Percentiles rank a stretch among this genome's conserved stretches.
Evolutionary conservation across 2,329 filamentous ascomycete species (phyloP).

Genomic region (Exophiala viscosa): DNA sequence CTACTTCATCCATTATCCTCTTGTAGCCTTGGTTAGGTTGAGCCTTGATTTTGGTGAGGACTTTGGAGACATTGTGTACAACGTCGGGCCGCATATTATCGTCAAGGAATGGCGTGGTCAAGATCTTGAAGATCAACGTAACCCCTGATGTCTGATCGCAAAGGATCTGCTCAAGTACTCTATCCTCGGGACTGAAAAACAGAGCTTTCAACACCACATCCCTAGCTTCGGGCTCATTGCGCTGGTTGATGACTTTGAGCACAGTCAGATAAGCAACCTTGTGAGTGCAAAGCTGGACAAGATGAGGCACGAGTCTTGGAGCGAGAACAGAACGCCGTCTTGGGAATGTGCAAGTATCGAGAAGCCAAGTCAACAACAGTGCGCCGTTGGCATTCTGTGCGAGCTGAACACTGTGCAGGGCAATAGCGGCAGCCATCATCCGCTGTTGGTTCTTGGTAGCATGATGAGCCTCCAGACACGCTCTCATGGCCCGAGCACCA

Average conservation of each 20-base stretch:
- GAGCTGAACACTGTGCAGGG: slow-evolving; percentile 92
- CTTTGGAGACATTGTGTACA: slow-evolving; percentile 85
- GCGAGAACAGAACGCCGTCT: slow-evolving; percentile 86
- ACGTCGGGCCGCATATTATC: slow-evolving; percentile 84
- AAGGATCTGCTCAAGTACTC: slow-evolving; percentile 83
- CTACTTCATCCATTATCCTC: slow-evolving; percentile 97
- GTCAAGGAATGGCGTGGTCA: slow-evolving; percentile 96
- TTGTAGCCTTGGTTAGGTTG: slow-evolving; percentile 96
- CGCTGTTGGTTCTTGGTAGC: slow-evolving; percentile 92
- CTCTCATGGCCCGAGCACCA: slow-evolving; percentile 91
- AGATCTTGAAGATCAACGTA: slow-evolving; percentile 95
- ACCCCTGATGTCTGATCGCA: slow-evolving; percentile 88
- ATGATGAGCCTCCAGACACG: slow-evolving; percentile 93
- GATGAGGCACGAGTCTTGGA: slow-evolving; percentile 83
- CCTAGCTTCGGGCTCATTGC: slow-evolving; percentile 85
- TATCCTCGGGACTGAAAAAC: slow-evolving; percentile 86
- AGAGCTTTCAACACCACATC: slow-evolving; percentile 85
- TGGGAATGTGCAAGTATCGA: slow-evolving; percentile 96
- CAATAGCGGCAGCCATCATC: slow-evolving; percentile 89
- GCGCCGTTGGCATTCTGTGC: slow-evolving; percentile 96
- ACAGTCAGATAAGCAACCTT: slow-evolving; percentile 98
- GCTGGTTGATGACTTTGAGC: slow-evolving; percentile 96
- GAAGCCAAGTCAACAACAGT: slow-evolving; percentile 90
- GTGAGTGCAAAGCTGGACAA: slow-evolving; percentile 95
- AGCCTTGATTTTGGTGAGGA: slow-evolving; percentile 84